Base-by-base conservation (phyloP, 2,329 filamentous ascomycete genomes). In the Geosmithia morbida region DNA sequence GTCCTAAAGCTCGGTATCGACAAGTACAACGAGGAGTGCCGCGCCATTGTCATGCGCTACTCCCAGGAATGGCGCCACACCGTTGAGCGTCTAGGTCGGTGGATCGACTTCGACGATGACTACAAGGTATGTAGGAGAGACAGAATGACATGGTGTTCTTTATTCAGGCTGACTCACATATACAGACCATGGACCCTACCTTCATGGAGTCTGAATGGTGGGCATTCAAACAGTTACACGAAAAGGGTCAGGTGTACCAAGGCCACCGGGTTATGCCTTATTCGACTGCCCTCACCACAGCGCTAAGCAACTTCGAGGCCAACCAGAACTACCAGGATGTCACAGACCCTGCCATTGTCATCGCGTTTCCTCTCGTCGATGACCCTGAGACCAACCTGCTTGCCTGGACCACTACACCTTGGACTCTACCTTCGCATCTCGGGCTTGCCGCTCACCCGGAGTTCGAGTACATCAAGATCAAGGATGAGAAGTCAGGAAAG, bases 201-300 rank as follows among this genome's bases (percentile, higher is more conserved):
- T 97, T 94, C 67, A 97, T 96, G 90, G 90, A 96, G 69, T 84
- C 85, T 0, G 80, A 86, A 53, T 97, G 90, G 90, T 96, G 90
- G 89, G 85, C 92, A 17, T 95, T 95, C 72, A 94, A 92, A 70
- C 80, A 90, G 61, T 74, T 96, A 20, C 94, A 87, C 62, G 85
- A 94, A 56, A 94, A 95, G 67, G 85, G 81, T 48, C 73, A 84
- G 51, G 87, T 96, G 48, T 97, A 96, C 63, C 85, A 87, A 55
- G 89, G 87, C 42, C 85, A 92, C 65, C 81, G 83, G 59, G 87
- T 97, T 52, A 92, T 97, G 86, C 90, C 90, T 13, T 97, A 92
- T 65, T 95, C 87, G 29, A 96, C 88, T 2, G 87, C 83, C 16
- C 75, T 95, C 58, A 88, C 85, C 48, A 96, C 89, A 2, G 85